phyloP scores from a whole-genome alignment of 441 rosid genomes.

The Jatropha podagrica region DNA sequence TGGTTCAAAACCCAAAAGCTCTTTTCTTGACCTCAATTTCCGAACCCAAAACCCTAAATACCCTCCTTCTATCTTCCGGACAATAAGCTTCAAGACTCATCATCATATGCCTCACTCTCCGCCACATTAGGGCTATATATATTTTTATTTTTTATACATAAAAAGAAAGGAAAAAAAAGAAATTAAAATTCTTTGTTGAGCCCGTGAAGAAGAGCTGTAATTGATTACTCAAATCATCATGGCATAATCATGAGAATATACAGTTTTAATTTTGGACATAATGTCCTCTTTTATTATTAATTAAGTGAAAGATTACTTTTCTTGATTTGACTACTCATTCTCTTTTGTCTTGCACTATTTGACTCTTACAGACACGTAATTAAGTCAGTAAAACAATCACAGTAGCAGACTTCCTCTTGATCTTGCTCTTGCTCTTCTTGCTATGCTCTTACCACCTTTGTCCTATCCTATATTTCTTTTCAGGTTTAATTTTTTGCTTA shows the following conservation, averaged over 20 bases:
- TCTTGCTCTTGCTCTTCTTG: slow-evolving; percentile 7
- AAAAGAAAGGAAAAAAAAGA: background rate
- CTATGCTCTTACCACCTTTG: slow-evolving; percentile 23
- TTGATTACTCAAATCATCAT: slow-evolving; percentile 27
- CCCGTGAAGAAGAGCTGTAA: slow-evolving; percentile 1
- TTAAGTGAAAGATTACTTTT: slow-evolving; percentile 25
- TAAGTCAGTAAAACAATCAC: slow-evolving; percentile 30
- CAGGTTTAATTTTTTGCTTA: slow-evolving; percentile 19
- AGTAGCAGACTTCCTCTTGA: slow-evolving; percentile 13
- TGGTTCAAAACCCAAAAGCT: slow-evolving; percentile 15
- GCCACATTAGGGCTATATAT: slow-evolving; percentile 25
- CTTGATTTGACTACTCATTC: slow-evolving; percentile 49
- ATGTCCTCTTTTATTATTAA: background rate
- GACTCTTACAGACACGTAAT: slow-evolving; percentile 23
- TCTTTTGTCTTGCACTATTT: slow-evolving; percentile 30
- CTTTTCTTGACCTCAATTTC: slow-evolving; percentile 37
- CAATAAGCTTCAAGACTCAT: slow-evolving; percentile 26
- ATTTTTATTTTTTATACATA: no score
- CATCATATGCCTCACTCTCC: slow-evolving; percentile 5
- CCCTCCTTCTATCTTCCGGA: slow-evolving; percentile 30
- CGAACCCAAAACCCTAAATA: slow-evolving; percentile 37
- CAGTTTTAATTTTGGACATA: background rate
- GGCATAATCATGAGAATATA: slow-evolving; percentile 27
- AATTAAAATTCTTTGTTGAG: background rate
- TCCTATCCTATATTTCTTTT: slow-evolving; percentile 27